These are phyloP conservation scores for Colletotrichum costaricense DNA, from an alignment of 2,329 filamentous ascomycete genomes.

Conservation along the genomic window DNA sequence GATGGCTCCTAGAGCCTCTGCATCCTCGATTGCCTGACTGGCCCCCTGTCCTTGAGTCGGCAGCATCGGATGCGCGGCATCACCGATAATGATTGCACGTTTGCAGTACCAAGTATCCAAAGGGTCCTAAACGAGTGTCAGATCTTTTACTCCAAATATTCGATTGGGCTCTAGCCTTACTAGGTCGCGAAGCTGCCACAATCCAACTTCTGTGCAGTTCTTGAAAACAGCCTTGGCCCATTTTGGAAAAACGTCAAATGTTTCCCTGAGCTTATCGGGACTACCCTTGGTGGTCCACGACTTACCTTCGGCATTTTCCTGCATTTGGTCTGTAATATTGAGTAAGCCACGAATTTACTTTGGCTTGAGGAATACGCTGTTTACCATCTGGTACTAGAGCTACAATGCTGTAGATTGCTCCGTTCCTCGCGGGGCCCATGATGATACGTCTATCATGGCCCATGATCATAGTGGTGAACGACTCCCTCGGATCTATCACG, in stretches of 20 bases:
- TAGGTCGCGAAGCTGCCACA: constrained; percentile 58
- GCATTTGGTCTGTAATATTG: constrained; percentile 43
- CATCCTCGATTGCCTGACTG: constrained; percentile 54
- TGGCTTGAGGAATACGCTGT: neutral
- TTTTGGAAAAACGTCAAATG: constrained; percentile 52
- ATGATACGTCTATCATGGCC: constrained; percentile 54
- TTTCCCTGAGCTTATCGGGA: constrained; percentile 49
- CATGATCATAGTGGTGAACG: constrained; percentile 58
- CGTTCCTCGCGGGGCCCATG: constrained; percentile 56
- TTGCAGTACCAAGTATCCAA: constrained; percentile 47
- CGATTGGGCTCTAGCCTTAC: neutral
- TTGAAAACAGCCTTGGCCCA: constrained; percentile 51
- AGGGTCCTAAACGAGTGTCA: constrained; percentile 42
- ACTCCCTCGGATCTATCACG: constrained; percentile 48
- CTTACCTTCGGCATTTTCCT: constrained; percentile 48
- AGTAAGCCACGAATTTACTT: neutral
- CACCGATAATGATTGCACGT: constrained; percentile 37
- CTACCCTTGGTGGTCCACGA: constrained; percentile 54
- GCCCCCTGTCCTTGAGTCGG: constrained; percentile 56
- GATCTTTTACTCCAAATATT: neutral
- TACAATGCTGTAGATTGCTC: constrained; percentile 54
- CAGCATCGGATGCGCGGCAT: constrained; percentile 42
- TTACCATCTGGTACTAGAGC: constrained; percentile 54
- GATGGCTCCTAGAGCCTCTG: constrained; percentile 48
- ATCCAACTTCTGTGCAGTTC: constrained; percentile 45